Percentiles rank a stretch among this genome's conserved stretches.
These are phyloP conservation scores for Phytophthora litchii DNA, from an alignment of 352 stramenopile species.

Conservation along the genomic window DNA sequence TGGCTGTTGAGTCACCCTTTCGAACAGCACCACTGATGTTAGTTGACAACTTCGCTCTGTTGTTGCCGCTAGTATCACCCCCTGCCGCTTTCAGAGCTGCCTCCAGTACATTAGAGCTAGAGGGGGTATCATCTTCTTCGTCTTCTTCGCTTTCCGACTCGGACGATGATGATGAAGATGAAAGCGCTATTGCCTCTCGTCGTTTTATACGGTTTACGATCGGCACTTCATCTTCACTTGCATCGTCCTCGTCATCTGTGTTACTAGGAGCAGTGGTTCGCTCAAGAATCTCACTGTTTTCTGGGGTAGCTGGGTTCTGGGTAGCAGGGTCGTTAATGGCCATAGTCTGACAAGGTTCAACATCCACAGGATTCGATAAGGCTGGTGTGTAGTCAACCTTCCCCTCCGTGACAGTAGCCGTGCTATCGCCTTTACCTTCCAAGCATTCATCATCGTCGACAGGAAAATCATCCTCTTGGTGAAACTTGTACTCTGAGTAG, in stretches of 20 bases:
- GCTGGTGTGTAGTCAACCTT: not conserved
- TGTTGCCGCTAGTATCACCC: slow-evolving; percentile 13
- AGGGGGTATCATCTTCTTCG: slow-evolving; percentile 3
- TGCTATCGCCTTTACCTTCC: slow-evolving; percentile 8
- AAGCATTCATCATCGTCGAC: slow-evolving; percentile 22
- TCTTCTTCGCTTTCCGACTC: slow-evolving; percentile 40
- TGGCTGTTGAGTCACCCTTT: not conserved
- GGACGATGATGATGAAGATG: slow-evolving; percentile 45
- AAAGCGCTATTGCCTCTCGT: slow-evolving; percentile 18
- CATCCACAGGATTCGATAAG: not conserved
- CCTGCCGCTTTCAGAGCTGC: slow-evolving; percentile 57
- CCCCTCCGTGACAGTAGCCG: not conserved
- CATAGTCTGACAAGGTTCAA: slow-evolving; percentile 1
- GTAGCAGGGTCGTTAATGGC: slow-evolving; percentile 1
- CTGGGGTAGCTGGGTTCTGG: slow-evolving; percentile 5
- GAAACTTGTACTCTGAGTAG: slow-evolving; percentile 46
- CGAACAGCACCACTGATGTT: slow-evolving; percentile 1
- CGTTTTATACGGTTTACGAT: slow-evolving; percentile 18
- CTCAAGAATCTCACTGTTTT: slow-evolving; percentile 25
- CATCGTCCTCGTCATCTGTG: slow-evolving; percentile 25
- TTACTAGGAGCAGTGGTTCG: slow-evolving; percentile 29
- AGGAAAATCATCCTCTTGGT: slow-evolving; percentile 29
- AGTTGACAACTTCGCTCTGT: slow-evolving; percentile 1
- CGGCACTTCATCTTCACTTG: slow-evolving; percentile 20
- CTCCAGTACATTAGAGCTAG: slow-evolving; percentile 53